phyloP scores from a whole-genome alignment of 176 grass and related monocot genomes.

The Guadua angustifolia region DNA sequence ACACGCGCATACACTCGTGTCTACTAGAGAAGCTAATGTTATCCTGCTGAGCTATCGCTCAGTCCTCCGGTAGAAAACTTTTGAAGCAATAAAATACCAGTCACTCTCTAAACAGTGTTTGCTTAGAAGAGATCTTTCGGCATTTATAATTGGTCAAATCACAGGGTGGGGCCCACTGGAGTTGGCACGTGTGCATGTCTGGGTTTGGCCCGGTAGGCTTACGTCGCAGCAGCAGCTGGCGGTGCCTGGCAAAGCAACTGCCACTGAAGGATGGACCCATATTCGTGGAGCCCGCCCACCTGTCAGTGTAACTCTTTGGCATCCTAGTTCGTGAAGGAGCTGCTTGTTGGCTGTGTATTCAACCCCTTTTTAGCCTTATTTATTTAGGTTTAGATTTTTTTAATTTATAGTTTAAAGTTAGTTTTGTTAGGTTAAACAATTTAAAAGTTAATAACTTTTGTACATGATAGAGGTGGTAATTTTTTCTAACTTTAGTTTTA shows the following conservation, averaged over 20 bases:
- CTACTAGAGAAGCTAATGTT: too few species aligned
- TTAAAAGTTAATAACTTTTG: too few species aligned
- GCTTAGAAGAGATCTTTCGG: slow-evolving; percentile 32
- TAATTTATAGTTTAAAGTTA: too few species aligned
- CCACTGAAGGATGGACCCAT: background rate
- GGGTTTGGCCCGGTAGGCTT: slow-evolving; percentile 1
- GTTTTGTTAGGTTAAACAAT: too few species aligned
- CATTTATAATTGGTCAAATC: slow-evolving; percentile 46
- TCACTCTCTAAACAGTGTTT: slow-evolving; percentile 13
- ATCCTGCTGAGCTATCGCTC: too few species aligned
- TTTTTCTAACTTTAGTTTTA: too few species aligned
- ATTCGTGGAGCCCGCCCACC: background rate
- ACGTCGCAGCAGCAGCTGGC: background rate
- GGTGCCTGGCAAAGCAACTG: too few species aligned
- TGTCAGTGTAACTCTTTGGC: background rate
- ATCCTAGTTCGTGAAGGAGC: background rate
- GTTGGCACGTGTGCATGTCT: slow-evolving; percentile 56
- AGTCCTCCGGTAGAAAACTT: background rate
- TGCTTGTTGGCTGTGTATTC: too few species aligned
- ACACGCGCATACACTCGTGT: too few species aligned
- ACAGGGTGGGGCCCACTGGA: slow-evolving; percentile 14
- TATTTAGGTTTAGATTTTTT: too few species aligned
- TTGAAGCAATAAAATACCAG: background rate
- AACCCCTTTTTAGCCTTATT: too few species aligned
- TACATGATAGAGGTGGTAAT: too few species aligned